Conservation (phyloP, 1,284 basidiomycete genomes). For the Trametes sp. region DNA sequence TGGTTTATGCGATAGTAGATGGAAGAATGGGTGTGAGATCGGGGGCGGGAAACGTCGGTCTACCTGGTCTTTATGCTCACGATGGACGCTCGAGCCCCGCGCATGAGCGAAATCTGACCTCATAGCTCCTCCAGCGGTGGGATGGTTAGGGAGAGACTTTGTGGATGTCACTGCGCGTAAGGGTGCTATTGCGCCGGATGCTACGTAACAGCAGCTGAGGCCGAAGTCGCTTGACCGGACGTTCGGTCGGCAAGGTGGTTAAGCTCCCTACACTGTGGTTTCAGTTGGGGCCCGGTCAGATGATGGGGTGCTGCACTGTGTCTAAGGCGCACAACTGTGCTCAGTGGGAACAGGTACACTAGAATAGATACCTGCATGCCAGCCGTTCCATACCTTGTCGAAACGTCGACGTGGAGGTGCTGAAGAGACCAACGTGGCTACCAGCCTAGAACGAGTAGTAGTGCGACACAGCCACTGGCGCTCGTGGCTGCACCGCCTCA, state of each 20-base stretch:
- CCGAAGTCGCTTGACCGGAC: neutral
- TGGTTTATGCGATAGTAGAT: neutral
- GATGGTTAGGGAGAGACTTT: no score
- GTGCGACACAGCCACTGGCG: neutral
- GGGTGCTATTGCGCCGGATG: neutral
- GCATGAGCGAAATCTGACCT: conserved; percentile 2
- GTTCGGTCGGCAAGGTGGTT: neutral
- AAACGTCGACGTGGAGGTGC: no score
- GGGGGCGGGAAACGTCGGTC: neutral
- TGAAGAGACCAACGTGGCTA: no score
- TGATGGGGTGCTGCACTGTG: no score
- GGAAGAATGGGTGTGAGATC: neutral
- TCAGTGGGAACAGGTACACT: no score
- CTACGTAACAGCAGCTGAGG: no score
- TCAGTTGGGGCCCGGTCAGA: no score
- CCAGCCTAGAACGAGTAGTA: neutral
- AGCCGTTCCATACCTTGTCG: no score
- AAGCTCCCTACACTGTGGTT: neutral
- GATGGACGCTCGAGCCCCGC: neutral
- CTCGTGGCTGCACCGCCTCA: neutral
- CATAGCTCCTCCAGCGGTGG: neutral
- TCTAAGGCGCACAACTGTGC: no score
- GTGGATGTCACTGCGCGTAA: neutral
- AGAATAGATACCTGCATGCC: no score
- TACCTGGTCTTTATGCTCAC: neutral